phyloP scores from a whole-genome alignment of 768 basidiomycete genomes.

The Auricularia cornea region DNA sequence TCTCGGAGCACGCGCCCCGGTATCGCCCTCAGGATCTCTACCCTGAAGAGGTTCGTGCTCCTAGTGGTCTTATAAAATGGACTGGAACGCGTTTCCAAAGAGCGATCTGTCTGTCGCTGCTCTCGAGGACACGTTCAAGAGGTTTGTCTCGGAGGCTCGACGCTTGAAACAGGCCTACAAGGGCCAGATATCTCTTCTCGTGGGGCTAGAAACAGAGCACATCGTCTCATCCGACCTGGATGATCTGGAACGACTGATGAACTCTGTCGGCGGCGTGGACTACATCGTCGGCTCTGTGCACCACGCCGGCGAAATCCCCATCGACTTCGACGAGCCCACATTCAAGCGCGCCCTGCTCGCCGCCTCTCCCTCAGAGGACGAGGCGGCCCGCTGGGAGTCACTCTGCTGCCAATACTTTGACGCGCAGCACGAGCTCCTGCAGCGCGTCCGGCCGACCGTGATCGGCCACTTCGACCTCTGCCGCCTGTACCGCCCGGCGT shows the following conservation, averaged over 20 bases:
- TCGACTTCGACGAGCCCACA: conserved; percentile 80
- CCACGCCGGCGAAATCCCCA: conserved; percentile 79
- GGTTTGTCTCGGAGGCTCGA: conserved; percentile 72
- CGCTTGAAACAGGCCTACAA: conserved; percentile 59
- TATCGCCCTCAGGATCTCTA: conserved; percentile 78
- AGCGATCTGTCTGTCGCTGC: conserved; percentile 40
- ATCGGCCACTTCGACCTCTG: conserved; percentile 93
- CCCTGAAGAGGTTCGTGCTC: conserved; percentile 78
- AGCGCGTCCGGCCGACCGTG: conserved; percentile 71
- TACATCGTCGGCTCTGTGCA: conserved; percentile 92
- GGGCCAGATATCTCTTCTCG: conserved; percentile 60
- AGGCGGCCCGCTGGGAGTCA: conserved; percentile 21
- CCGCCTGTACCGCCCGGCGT: conserved; percentile 66
- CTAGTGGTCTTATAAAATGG: conserved; percentile 3
- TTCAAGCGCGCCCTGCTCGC: conserved; percentile 52
- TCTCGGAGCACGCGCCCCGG: conserved; percentile 90
- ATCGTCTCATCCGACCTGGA: conserved; percentile 64
- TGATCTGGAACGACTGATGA: conserved; percentile 45
- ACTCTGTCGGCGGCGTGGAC: conserved; percentile 49
- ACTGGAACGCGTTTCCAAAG: conserved; percentile 30
- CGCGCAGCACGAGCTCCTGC: conserved; percentile 65
- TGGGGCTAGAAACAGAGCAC: conserved; percentile 90
- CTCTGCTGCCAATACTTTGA: conserved; percentile 76
- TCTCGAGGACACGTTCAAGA: conserved; percentile 57
- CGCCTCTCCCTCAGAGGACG: conserved; percentile 14